phyloP scores from a whole-genome alignment of 805 yeast species.

The Clavispora santaluciae region DNA sequence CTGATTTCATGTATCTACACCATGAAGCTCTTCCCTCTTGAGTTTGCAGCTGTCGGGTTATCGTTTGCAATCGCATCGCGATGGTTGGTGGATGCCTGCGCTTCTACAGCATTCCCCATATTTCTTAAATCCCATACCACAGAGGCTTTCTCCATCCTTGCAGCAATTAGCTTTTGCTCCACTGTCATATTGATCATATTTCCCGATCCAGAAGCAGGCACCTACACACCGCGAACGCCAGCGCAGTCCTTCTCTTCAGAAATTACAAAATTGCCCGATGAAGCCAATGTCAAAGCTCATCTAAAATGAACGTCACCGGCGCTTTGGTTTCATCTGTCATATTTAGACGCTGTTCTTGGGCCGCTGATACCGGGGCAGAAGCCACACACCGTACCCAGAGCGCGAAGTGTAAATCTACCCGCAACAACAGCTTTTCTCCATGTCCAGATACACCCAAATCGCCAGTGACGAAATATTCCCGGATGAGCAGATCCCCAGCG shows the following conservation, averaged over 20 bases:
- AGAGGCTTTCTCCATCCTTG: background rate
- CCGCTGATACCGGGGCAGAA: no score
- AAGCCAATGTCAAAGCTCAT: no score
- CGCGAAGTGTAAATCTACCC: background rate
- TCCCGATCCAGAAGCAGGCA: background rate
- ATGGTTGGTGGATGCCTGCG: background rate
- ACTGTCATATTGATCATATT: background rate
- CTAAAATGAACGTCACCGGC: no score
- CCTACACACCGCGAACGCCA: no score
- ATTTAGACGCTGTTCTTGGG: no score
- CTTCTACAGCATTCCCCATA: background rate
- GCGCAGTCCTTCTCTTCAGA: no score
- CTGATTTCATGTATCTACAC: background rate
- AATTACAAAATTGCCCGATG: no score
- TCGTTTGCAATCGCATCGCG: background rate
- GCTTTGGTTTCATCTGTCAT: no score
- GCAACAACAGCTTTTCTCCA: background rate
- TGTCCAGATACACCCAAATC: conserved; percentile 1
- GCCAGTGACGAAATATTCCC: background rate
- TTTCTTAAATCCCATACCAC: background rate
- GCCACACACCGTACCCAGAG: background rate
- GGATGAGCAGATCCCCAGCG: background rate
- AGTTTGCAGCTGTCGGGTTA: background rate
- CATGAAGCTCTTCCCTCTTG: background rate
- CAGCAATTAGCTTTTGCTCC: background rate